phyloP scores from a whole-genome alignment of 148 eudicot species.

The Beta vulgaris region DNA sequence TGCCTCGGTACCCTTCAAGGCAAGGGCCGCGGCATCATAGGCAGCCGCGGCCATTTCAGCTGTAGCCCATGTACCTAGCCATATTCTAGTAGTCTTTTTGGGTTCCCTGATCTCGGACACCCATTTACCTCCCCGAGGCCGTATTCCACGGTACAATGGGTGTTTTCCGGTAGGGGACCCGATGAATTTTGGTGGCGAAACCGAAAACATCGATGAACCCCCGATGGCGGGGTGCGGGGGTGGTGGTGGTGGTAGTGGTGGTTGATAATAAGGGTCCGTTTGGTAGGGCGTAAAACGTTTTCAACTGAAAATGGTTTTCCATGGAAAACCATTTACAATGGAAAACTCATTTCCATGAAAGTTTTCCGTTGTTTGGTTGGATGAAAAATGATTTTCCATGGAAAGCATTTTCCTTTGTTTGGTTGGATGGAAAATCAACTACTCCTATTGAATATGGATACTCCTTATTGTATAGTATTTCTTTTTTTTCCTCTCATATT shows the following conservation, averaged over 20 bases:
- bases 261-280: neutral
- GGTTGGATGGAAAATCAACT: no score
- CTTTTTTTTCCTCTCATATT: no score
- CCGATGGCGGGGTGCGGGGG: neutral
- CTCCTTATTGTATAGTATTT: no score
- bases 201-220: neutral
- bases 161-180: neutral
- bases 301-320: no score
- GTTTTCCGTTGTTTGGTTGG: no score
- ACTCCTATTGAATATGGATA: no score
- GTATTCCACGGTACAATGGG: conserved; percentile 8
- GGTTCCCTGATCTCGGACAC: conserved; percentile 2
- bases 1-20: neutral
- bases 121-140: conserved; percentile 3
- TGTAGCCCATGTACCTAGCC: neutral
- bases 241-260: neutral
- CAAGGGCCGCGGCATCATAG: neutral
- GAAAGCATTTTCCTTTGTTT: no score
- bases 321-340: no score
- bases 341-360: no score
- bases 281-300: no score
- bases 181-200: neutral
- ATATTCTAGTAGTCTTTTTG: neutral
- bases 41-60: conserved; percentile 8
- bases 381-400: no score